Evolutionary conservation across 2,329 filamentous ascomycete species (phyloP), one percentile per base, ranked within the genome.

Genomic region (Fusarium sp.): DNA sequence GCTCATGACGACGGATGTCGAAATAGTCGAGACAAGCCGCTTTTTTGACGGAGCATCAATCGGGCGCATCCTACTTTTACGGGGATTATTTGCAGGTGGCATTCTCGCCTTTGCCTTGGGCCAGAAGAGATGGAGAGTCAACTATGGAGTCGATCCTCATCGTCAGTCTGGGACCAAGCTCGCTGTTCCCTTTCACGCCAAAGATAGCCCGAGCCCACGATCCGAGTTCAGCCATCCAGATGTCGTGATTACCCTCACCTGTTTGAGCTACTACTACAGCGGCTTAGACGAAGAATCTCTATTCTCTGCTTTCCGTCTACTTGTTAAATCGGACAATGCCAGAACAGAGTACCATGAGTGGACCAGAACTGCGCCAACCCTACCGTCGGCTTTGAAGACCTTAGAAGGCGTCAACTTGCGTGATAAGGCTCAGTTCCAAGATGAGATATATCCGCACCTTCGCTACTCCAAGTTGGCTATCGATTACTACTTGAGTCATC

Each of bases 211-310:
- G 0, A 86, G 85, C 0, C 84, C 87, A 0, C 84, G 87, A 8
- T 87, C 90, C 0, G 91, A 93, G 70, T 93, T 86, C 74, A 88
- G 89, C 0, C 90, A 94, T 67, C 89, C 90, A 0, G 85, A 94
- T 70, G 88, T 91, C 0, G 84, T 87, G 0, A 90, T 93, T 4
- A 34, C 89, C 0, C 80, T 94, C 3, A 93, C 91, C 0, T 89
- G 87, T 15, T 92, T 0, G 67, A 83, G 80, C 3, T 88, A 86
- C 74, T 91, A 88, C 65, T 87, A 88, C 52, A 79, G 80, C 0
- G 90, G 90, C 0, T 80, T 92, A 0, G 65, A 59, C 0, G 75
- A 89, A 16, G 74, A 84, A 0, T 82, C 90, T 2, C 72, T 92
- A 0, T 82, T 83, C 11, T 65, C 77, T 2, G 77, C 80, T 0